These are phyloP conservation scores for Penicillium paradoxum DNA, from an alignment of 495 filamentous ascomycete genomes.

Conservation along the genomic window DNA sequence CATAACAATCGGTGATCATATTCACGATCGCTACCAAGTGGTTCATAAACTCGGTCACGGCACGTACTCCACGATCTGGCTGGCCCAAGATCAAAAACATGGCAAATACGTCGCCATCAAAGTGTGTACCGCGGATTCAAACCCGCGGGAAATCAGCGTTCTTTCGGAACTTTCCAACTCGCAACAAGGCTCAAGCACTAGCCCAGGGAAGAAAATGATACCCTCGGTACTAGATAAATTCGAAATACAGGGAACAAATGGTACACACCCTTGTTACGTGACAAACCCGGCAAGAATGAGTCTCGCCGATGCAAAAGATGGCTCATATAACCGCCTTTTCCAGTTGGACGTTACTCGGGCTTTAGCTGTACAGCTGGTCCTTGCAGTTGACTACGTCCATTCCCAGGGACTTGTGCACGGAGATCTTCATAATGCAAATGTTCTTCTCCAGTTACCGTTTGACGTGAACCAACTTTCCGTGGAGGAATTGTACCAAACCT, in stretches of 20 bases:
- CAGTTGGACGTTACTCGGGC: constrained; percentile 38
- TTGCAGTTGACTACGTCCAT: constrained; percentile 31
- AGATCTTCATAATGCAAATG: constrained; percentile 31
- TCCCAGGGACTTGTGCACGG: constrained; percentile 30
- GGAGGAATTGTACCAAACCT: constrained; percentile 24
- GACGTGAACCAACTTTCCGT: constrained; percentile 20
- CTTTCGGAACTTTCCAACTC: background rate
- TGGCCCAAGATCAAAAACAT: constrained; percentile 12
- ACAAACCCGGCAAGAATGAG: constrained; percentile 25
- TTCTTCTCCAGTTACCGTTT: constrained; percentile 20
- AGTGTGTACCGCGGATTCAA: constrained; percentile 5
- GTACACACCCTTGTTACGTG: background rate
- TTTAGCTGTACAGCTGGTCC: constrained; percentile 35
- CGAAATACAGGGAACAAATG: background rate
- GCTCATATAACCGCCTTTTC: constrained; percentile 30
- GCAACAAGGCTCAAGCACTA: background rate
- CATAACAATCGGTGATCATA: constrained; percentile 26
- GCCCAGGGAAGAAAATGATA: background rate
- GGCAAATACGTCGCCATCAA: constrained; percentile 16
- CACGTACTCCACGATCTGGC: constrained; percentile 19
- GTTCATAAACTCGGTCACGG: constrained; percentile 19
- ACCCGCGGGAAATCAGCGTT: background rate
- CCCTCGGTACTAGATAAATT: background rate
- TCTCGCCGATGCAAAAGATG: constrained; percentile 27
- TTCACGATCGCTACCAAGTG: constrained; percentile 16